Evolutionary conservation across 164 flowering plant genomes (phyloP).

Genomic region (Liriodendron chinense): DNA sequence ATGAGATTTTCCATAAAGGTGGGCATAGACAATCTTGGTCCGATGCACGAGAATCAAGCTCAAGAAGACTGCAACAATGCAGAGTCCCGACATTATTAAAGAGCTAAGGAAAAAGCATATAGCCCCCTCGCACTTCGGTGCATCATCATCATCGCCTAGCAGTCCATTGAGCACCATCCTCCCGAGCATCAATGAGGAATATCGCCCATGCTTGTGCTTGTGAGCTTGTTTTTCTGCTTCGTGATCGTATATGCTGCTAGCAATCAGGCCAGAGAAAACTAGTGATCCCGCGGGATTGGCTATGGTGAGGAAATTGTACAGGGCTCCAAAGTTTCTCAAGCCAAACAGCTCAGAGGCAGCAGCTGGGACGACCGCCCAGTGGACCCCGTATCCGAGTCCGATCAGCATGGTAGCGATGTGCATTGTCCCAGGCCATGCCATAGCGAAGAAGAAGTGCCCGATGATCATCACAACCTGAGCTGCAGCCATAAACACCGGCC

Average conservation of each 20-base stretch:
- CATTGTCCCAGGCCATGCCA: conserved; percentile 95
- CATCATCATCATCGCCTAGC: conserved; percentile 29
- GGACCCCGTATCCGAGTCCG: conserved; percentile 96
- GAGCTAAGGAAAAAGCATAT: conserved; percentile 79
- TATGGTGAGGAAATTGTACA: conserved; percentile 87
- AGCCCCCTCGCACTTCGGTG: conserved; percentile 67
- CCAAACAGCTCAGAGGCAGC: conserved; percentile 94
- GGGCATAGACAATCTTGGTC: conserved; percentile 70
- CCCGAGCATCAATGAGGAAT: conserved; percentile 19
- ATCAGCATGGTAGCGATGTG: conserved; percentile 76
- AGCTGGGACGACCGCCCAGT: conserved; percentile 96
- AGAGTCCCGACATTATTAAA: conserved; percentile 75
- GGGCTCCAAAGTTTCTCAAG: conserved; percentile 80
- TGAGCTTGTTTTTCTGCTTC: conserved; percentile 91
- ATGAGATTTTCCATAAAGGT: conserved; percentile 73
- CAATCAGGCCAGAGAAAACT: conserved; percentile 78
- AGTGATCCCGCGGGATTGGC: conserved; percentile 90
- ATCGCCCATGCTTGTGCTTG: conserved; percentile 15
- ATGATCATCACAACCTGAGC: conserved; percentile 75
- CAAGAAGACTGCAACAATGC: conserved; percentile 62
- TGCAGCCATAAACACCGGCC: conserved; percentile 73
- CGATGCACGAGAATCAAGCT: conserved; percentile 81
- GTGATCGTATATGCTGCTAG: conserved; percentile 78
- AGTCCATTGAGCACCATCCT: conserved; percentile 16
- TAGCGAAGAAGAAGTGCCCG: conserved; percentile 75